A percentile compares a stretch with the other conserved stretches of the same genome.
phyloP scores from a whole-genome alignment of 805 yeast genomes.

The Wickerhamiella siamensis region DNA sequence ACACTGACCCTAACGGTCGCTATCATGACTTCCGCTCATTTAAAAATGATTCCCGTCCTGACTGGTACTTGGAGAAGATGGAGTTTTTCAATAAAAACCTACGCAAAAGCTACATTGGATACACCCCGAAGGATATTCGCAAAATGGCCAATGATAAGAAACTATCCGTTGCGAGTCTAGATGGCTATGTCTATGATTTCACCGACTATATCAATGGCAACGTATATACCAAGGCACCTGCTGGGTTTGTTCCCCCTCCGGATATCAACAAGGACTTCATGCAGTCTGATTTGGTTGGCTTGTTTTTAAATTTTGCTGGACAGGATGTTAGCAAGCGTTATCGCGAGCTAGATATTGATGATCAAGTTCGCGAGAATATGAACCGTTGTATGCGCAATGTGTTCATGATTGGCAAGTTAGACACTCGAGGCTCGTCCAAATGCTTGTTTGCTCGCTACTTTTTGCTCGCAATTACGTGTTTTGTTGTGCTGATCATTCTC shows the following conservation, averaged over 20 bases:
- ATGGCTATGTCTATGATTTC: constrained; percentile 28
- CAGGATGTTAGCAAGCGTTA: constrained; percentile 24
- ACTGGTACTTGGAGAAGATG: constrained; percentile 30
- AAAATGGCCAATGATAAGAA: constrained; percentile 18
- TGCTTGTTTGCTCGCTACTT: constrained; percentile 32
- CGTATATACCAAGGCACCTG: constrained; percentile 21
- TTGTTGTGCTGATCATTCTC: constrained; percentile 26
- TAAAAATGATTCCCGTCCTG: constrained; percentile 28
- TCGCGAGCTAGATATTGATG: constrained; percentile 18
- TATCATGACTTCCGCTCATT: constrained; percentile 30
- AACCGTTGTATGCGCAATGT: constrained; percentile 27
- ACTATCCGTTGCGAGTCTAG: constrained; percentile 21
- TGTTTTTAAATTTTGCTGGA: constrained; percentile 26
- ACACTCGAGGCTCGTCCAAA: constrained; percentile 26
- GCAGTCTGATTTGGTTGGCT: constrained; percentile 19
- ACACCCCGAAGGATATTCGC: constrained; percentile 22
- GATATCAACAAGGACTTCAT: constrained; percentile 23
- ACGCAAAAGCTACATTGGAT: constrained; percentile 26
- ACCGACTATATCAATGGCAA: constrained; percentile 27
- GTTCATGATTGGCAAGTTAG: constrained; percentile 29
- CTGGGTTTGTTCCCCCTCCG: constrained; percentile 16
- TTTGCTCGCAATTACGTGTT: constrained; percentile 27
- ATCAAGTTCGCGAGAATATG: constrained; percentile 17
- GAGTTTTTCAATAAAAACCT: constrained; percentile 24
- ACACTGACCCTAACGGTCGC: constrained; percentile 26